Evolutionary conservation across 208 protist species (phyloP), one percentile per base, ranked within the genome.

Genomic region (Crithidia expoeki): DNA sequence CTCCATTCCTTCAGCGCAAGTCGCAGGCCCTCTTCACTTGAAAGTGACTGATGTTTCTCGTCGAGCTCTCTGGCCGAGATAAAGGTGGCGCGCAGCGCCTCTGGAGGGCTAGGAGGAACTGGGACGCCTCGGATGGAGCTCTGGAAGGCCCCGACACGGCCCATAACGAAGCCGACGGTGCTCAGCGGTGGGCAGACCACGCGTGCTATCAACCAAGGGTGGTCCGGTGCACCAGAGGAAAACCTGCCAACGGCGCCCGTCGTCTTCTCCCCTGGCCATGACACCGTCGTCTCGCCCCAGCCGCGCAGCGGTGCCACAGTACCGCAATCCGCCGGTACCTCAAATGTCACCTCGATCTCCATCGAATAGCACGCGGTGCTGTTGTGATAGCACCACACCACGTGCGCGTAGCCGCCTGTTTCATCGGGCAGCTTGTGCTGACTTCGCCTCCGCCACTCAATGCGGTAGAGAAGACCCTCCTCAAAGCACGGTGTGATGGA

Each of bases 381-480:
- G 72, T 76, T 76, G 58, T 66, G 68, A 49, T 66, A 76, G 64
- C 72, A 76, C 63, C 72, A 71, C 23, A 71, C 32, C 25, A 76
- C 72, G 30, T 49, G 0, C 1, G 62, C 44, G 47, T 56, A n/a
- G 38, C 56, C 55, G 0, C 2, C 61, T 14, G 61, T 47, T 17
- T 67, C 47, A 27, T 42, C 34, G 25, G 38, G 47, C 42, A 56
- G 28, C 27, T 21, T 0, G n/a, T 9, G 7, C 11, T 55, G 42
- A 28, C 27, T 25, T 2, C 11, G 44, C 23, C 57, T 1, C 49
- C 56, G 36, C 72, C 72, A 76, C 56, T 64, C 72, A 16, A 76
- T 61, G 23, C 53, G 38, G 63, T 67, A 76, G 34, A 71, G 72
- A 7, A 76, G 57, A 2, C 72, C 63, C 38, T 66, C 72, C 23